phyloP scores from a whole-genome alignment of 495 filamentous ascomycete species.

The Copromyces sp. region DNA sequence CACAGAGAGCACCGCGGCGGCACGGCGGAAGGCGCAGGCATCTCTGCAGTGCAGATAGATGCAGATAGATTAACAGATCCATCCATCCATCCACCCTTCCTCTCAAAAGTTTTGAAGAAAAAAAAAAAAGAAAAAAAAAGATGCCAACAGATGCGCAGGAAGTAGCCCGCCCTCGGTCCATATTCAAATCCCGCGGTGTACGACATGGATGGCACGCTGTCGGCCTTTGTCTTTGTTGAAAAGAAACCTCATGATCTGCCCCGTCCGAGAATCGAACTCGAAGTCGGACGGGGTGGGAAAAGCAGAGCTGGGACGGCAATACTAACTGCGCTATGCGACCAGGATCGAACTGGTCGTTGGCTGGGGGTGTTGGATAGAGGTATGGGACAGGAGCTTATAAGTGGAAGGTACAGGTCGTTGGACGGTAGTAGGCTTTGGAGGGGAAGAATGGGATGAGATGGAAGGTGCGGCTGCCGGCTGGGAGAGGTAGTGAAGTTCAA shows the following conservation, averaged over 20 bases:
- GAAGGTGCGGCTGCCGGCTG: not conserved
- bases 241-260: not conserved
- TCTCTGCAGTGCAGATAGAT: too few relatives aligned
- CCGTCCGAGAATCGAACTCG: not conserved
- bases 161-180: not conserved
- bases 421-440: not conserved
- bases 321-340: not conserved
- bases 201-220: not conserved
- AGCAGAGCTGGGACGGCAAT: not conserved
- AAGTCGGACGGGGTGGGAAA: not conserved
- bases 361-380: not conserved
- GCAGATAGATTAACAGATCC: too few relatives aligned
- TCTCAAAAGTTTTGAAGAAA: not conserved
- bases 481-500: not conserved
- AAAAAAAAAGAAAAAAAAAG: not conserved
- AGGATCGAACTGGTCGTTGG: not conserved
- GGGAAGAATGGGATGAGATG: not conserved
- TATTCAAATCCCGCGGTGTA: not conserved
- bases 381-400: not conserved
- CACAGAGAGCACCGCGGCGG: too few relatives aligned
- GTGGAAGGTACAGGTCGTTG: not conserved
- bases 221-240: not conserved
- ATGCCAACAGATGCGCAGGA: not conserved
- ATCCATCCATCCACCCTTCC: not conserved
- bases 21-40: too few relatives aligned